Percentiles rank a stretch among this genome's conserved stretches.
Evolutionary conservation across 1,139 yeast genomes (phyloP).

Genomic region (Kurtzmaniella quercitrusa): DNA sequence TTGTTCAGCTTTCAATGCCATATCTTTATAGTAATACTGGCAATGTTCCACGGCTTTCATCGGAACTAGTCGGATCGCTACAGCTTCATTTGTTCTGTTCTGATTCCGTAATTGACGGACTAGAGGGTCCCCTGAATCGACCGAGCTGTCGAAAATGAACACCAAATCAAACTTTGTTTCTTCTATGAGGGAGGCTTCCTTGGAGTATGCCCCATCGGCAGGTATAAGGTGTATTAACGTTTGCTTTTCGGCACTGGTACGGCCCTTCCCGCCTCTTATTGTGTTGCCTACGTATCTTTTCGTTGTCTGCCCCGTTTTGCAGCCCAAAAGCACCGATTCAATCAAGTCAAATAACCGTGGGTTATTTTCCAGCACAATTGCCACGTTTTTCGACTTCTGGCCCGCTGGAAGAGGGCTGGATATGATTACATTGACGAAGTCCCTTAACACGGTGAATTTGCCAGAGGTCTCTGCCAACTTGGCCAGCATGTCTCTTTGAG

Average conservation of each 20-base stretch:
- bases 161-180: constrained; percentile 52
- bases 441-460: constrained; percentile 67
- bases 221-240: constrained; percentile 41
- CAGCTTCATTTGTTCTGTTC: constrained; percentile 35
- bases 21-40: constrained; percentile 27
- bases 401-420: constrained; percentile 9
- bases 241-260: constrained; percentile 14
- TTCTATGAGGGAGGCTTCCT: constrained; percentile 20
- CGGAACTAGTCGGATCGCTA: constrained; percentile 68
- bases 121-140: constrained; percentile 36
- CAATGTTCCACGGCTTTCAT: constrained; percentile 82
- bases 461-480: constrained; percentile 82
- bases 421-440: constrained; percentile 45
- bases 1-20: constrained; percentile 16
- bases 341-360: constrained; percentile 61
- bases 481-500: constrained; percentile 71
- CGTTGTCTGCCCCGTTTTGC: constrained; percentile 50
- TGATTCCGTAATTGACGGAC: constrained; percentile 28
- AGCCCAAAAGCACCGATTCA: constrained; percentile 73
- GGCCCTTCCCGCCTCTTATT: constrained; percentile 27
- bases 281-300: constrained; percentile 63
- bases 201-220: constrained; percentile 32
- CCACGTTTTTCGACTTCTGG: constrained; percentile 41
- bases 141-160: constrained; percentile 69
- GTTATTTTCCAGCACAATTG: constrained; percentile 34